These are phyloP conservation scores for Talaromyces liani DNA, from an alignment of 495 filamentous ascomycete species.

Conservation along the genomic window DNA sequence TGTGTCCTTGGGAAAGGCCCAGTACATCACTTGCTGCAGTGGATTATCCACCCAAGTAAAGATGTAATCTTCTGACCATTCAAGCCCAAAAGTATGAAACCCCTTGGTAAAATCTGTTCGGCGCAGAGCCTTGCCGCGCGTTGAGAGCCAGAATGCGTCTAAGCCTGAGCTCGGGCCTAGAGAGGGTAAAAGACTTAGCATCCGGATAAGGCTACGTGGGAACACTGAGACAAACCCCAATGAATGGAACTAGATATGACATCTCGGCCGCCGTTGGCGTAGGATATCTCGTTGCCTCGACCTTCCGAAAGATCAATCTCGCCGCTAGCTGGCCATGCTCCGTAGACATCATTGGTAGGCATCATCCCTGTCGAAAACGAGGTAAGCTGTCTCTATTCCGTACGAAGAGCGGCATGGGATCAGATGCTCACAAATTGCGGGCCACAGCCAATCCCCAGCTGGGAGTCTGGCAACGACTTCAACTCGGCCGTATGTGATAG, in stretches of 20 bases:
- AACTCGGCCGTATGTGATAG: constrained; percentile 73
- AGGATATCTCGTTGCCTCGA: constrained; percentile 71
- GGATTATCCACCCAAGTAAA: constrained; percentile 80
- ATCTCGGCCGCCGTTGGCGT: constrained; percentile 71
- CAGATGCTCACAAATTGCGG: constrained; percentile 60
- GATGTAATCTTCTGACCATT: constrained; percentile 84
- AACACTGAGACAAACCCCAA: constrained; percentile 47
- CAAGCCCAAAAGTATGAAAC: constrained; percentile 65
- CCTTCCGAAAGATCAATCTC: constrained; percentile 80
- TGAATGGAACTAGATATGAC: constrained; percentile 74
- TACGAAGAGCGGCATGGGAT: background rate
- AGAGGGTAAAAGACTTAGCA: background rate
- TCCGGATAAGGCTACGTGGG: constrained; percentile 35
- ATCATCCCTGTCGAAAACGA: constrained; percentile 46
- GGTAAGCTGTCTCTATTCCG: background rate
- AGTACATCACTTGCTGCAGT: constrained; percentile 72
- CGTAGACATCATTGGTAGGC: constrained; percentile 64
- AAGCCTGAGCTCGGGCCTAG: constrained; percentile 17
- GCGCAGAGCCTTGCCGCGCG: constrained; percentile 38
- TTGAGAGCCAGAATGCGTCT: constrained; percentile 72
- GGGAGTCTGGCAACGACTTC: constrained; percentile 73
- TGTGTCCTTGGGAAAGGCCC: constrained; percentile 53
- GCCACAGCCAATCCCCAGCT: constrained; percentile 80
- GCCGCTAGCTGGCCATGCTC: constrained; percentile 71
- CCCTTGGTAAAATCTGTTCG: constrained; percentile 14